These are phyloP conservation scores for Neonectria coccinea DNA, from an alignment of 2,329 filamentous ascomycete genomes.

Conservation along the genomic window DNA sequence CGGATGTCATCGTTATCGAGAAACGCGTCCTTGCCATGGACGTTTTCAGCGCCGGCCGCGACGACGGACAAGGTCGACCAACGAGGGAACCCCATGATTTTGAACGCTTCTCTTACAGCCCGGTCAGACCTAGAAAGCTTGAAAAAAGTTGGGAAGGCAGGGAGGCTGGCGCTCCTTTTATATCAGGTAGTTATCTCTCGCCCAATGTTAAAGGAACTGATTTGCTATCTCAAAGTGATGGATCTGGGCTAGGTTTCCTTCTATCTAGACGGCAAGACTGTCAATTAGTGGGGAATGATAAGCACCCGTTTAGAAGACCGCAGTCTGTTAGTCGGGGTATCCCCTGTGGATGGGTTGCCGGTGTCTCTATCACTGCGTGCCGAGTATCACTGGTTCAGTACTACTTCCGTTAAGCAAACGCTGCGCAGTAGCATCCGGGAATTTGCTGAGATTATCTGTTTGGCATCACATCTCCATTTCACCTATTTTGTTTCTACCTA, in stretches of 20 bases:
- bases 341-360: neutral
- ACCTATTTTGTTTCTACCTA: neutral
- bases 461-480: too few species aligned
- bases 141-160: neutral
- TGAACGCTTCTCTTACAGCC: too few species aligned
- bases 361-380: too few species aligned
- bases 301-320: neutral
- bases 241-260: neutral
- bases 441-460: neutral
- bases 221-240: neutral
- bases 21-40: conserved; percentile 18
- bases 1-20: conserved; percentile 22
- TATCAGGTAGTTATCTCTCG: neutral
- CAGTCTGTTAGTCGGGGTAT: too few species aligned
- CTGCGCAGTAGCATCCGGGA: neutral
- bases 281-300: conserved; percentile 3
- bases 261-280: neutral
- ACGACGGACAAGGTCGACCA: conserved; percentile 4
- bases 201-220: neutral
- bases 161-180: neutral
- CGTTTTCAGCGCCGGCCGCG: conserved; percentile 8
- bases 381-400: too few species aligned
- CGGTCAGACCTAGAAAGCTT: neutral
- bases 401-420: too few species aligned
- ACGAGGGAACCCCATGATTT: neutral